Evolutionary conservation across 345 rosid genomes (phyloP).

Genomic region (Arabidopsis arenosa): DNA sequence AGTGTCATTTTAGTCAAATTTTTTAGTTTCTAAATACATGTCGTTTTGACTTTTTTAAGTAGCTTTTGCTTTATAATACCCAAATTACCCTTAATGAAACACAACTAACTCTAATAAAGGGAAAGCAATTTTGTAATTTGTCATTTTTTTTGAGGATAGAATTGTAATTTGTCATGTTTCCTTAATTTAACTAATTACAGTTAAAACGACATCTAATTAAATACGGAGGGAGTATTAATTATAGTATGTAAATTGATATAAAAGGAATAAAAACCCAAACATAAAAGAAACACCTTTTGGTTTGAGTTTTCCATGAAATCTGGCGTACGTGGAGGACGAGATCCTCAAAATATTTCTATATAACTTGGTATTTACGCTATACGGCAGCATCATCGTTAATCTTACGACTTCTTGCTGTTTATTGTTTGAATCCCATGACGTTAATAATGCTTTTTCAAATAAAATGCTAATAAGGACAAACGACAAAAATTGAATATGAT

Average conservation of each 20-base stretch:
- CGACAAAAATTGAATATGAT: slow-evolving; percentile 27
- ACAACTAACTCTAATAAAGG: no score
- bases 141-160: no score
- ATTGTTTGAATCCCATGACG: slow-evolving; percentile 36
- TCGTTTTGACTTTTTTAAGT: no score
- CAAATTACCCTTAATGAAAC: no score
- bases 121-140: no score
- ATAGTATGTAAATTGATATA: background rate
- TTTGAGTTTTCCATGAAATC: slow-evolving; percentile 35
- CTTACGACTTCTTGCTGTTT: slow-evolving; percentile 41
- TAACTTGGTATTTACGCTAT: slow-evolving; percentile 40
- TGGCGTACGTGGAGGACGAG: slow-evolving; percentile 43
- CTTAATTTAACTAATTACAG: no score
- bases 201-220: no score
- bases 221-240: no score
- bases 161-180: no score
- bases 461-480: slow-evolving; percentile 36
- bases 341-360: slow-evolving; percentile 35
- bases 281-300: slow-evolving; percentile 13
- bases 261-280: background rate
- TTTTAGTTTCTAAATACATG: no score
- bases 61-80: no score
- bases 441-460: background rate
- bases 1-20: no score
- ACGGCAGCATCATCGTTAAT: slow-evolving; percentile 40